phyloP scores from a whole-genome alignment of 441 rosid genomes.

The Brassica balearica region DNA sequence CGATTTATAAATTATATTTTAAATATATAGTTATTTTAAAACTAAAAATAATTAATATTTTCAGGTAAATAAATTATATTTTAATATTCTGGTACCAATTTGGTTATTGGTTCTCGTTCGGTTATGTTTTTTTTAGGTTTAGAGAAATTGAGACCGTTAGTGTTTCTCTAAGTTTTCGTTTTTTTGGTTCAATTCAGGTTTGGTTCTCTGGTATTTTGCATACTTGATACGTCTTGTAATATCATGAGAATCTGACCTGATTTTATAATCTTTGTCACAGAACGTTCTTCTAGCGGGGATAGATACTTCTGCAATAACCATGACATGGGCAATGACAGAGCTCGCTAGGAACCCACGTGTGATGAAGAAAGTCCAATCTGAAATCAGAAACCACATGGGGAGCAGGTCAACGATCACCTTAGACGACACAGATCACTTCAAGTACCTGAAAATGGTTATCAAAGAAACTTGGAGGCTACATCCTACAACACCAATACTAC shows the following conservation, averaged over 20 bases:
- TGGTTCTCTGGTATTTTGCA: not conserved
- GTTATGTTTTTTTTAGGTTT: too few relatives aligned
- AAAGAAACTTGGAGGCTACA: slow-evolving; percentile 68
- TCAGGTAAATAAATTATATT: too few relatives aligned
- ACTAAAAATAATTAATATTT: too few relatives aligned
- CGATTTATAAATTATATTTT: too few relatives aligned
- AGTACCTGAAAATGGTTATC: slow-evolving; percentile 52
- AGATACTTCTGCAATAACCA: slow-evolving; percentile 46
- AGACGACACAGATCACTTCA: slow-evolving; percentile 43
- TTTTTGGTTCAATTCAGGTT: not conserved
- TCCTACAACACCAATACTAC: slow-evolving; percentile 55
- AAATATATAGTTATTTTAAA: too few relatives aligned
- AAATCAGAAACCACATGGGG: slow-evolving; percentile 48
- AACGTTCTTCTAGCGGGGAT: slow-evolving; percentile 55
- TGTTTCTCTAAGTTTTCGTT: too few relatives aligned
- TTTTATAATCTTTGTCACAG: slow-evolving; percentile 34
- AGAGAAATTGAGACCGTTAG: too few relatives aligned
- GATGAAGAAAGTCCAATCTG: slow-evolving; percentile 61
- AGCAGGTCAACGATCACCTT: slow-evolving; percentile 42
- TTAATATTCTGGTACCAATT: too few relatives aligned
- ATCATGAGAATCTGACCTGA: not conserved
- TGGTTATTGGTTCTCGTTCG: too few relatives aligned
- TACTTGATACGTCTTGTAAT: not conserved
- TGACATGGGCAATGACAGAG: slow-evolving; percentile 65
- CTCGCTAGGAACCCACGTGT: slow-evolving; percentile 49